Evolutionary conservation across 2,329 filamentous ascomycete species (phyloP), one percentile per base, ranked within the genome.

Genomic region (Talaromyces amestolkiae): DNA sequence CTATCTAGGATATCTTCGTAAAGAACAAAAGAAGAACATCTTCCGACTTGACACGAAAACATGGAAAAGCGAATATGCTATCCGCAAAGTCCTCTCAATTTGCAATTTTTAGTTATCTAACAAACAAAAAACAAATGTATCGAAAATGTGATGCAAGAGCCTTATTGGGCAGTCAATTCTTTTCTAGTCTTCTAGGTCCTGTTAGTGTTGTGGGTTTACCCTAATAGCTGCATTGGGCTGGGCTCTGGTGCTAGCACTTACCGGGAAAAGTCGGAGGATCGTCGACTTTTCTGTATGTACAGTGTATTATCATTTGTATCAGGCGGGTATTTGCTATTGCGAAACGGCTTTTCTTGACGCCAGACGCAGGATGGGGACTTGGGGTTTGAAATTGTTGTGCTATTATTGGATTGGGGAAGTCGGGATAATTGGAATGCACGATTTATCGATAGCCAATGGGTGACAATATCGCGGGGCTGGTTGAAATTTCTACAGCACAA

Each of bases 181-280:
- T 31, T 6, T 31, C 27, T 31, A 31, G 31, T 45, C 6, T 31
- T 33, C 22, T 59, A 45, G 33, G 24, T 35, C 27, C 9, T 27
- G 31, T 51, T 51, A 51, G 47, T 51, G 22, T 33, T 27, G 60
- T 51, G 59, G 60, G 47, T 54, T 51, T 62, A 35, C 60, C 60
- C 60, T 62, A 62, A 62, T n/a, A 27, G 9, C 59, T 53, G 49
- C 33, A 56, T 37, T 56, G 31, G 19, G 53, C 53, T 37, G 33
- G 47, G 6, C 49, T 31, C 22, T 56, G 9, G 53, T 39, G 24
- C 53, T 56, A 56, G 53, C n/a, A 56, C 53, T 24, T 39, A 19
- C 51, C 60, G 60, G 60, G 24, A 62, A 31, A 62, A 54, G 22
- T 54, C 60, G 60, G 60, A 60, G 41, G 43, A 61, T 61, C 43